Conservation (phyloP, 1,284 basidiomycete species). For the Apiotrichum veenhuisii region DNA sequence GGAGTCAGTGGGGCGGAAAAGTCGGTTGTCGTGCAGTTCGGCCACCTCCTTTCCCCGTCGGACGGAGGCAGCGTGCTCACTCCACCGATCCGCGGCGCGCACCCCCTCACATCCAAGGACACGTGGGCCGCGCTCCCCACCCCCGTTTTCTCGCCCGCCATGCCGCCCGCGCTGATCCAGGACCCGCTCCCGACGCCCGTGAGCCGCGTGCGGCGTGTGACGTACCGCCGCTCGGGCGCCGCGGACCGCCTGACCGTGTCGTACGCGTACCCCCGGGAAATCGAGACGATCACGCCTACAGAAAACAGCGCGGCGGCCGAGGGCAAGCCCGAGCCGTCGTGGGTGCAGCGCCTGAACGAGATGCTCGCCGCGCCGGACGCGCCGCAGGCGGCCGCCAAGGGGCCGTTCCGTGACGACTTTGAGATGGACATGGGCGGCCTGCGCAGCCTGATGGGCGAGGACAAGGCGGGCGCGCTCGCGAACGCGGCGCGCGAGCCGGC, state of each 20-base stretch:
- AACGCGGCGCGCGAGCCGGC: not conserved
- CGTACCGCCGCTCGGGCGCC: constrained; percentile 3
- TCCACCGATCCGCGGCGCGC: constrained; percentile 7
- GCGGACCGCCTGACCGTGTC: constrained; percentile 1
- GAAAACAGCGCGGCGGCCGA: not conserved
- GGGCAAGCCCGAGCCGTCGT: constrained; percentile 4
- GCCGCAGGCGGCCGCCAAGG: not conserved
- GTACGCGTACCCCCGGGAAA: constrained; percentile 10
- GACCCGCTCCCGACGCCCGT: constrained; percentile 4
- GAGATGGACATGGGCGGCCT: constrained; percentile 11
- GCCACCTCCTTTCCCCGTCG: constrained; percentile 9
- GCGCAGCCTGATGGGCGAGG: constrained; percentile 6
- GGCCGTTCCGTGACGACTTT: not conserved
- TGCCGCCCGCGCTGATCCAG: constrained; percentile 20
- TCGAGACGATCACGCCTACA: not conserved
- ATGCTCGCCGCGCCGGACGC: constrained; percentile 3
- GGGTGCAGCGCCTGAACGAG: constrained; percentile 6
- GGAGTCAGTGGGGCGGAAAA: not conserved
- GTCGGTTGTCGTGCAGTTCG: constrained; percentile 2
- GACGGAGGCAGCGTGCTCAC: not conserved
- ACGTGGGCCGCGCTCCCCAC: constrained; percentile 1
- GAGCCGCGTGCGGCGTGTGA: constrained; percentile 14
- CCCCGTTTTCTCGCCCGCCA: constrained; percentile 14
- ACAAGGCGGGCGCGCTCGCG: not conserved
- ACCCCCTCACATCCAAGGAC: not conserved